Base-by-base conservation (phyloP, 352 stramenopile genomes). In the Pythium guiyangense region DNA sequence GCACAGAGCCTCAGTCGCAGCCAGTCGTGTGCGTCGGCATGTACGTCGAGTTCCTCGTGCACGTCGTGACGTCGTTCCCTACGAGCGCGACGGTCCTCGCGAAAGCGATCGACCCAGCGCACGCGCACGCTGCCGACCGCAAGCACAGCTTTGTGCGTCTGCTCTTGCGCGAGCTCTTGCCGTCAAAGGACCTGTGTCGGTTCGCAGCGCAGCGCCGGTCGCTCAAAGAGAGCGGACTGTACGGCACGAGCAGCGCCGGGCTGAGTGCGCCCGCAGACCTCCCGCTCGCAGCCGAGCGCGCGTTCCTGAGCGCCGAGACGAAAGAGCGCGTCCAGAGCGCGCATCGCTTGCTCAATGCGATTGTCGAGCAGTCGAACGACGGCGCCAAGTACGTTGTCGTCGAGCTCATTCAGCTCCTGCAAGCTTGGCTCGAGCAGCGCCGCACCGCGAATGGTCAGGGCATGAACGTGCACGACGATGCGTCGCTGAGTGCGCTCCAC, bases 301-400 rank as follows among this genome's bases (percentile, higher is more conserved):
- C 53, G 9, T 82, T 71, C 34, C 60, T 92, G 53, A 71, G 62
- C n/a, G 66, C 31, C 22, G 70, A 62, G 4, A 84, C 73, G 9
- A 67, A 66, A 40, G 73, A 81, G 52, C 76, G 86, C 35, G 67
- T 96, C 27, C 66, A 77, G 15, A 84, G 86, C 49, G 66, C 77
- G 3, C 84, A 96, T 52, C 75, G 75, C 20, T 57, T 96, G 12
- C 62, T 96, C 14, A 73, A 90, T 17, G 63, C 64, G 17, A 68
- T 94, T 3, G 83, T 81, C 14, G 78, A 73, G 20, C 83, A 93
- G 56, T 89, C 82, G 27, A 69, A 76, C 26, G 86, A 96, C 57
- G 82, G 84, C 2, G 84, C 82, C 3, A 92, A 91, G 52, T 73
- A 63, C 27, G 82, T 94, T 54, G 78, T 96, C 31, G 53, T 75